phyloP scores from a whole-genome alignment of 331 rosid species.

The Prunus yedoensis region DNA sequence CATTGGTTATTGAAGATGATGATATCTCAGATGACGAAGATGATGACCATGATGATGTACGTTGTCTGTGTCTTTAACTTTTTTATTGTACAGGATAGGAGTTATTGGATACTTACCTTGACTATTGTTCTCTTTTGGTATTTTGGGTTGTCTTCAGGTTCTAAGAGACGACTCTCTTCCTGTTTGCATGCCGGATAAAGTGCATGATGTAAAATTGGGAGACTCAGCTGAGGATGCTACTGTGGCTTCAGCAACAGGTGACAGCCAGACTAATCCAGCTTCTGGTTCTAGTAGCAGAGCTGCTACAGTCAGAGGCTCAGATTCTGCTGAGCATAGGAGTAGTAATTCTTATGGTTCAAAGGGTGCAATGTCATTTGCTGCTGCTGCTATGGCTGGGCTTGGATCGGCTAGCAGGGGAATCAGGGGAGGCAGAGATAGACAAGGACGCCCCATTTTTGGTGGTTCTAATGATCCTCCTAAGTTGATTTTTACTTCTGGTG shows the following conservation, averaged over 20 bases:
- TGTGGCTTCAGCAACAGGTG: slow-evolving; percentile 64
- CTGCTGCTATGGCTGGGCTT: slow-evolving; percentile 99
- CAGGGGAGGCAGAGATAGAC: slow-evolving; percentile 88
- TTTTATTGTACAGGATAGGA: neutral
- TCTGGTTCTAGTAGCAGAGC: slow-evolving; percentile 93
- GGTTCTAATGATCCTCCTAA: slow-evolving; percentile 70
- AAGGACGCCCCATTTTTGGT: slow-evolving; percentile 74
- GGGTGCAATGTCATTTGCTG: slow-evolving; percentile 98
- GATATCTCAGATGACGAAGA: slow-evolving; percentile 97
- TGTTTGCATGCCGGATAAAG: slow-evolving; percentile 89
- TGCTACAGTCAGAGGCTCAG: slow-evolving; percentile 65
- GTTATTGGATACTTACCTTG: neutral
- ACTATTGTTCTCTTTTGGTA: neutral
- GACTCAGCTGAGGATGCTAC: slow-evolving; percentile 72
- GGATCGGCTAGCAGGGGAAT: slow-evolving; percentile 84
- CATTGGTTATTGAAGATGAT: slow-evolving; percentile 93
- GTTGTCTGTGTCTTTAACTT: slow-evolving; percentile 24
- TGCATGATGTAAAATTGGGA: slow-evolving; percentile 94
- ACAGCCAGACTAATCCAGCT: slow-evolving; percentile 67
- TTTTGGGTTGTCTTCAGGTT: slow-evolving; percentile 47
- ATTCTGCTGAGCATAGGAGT: slow-evolving; percentile 70
- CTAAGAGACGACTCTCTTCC: slow-evolving; percentile 94
- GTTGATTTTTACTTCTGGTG: slow-evolving; percentile 81
- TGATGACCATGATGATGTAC: slow-evolving; percentile 94
- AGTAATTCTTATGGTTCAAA: slow-evolving; percentile 70